Base-by-base conservation (phyloP, 805 yeast species). In the Cyberlindnera petersonii region DNA sequence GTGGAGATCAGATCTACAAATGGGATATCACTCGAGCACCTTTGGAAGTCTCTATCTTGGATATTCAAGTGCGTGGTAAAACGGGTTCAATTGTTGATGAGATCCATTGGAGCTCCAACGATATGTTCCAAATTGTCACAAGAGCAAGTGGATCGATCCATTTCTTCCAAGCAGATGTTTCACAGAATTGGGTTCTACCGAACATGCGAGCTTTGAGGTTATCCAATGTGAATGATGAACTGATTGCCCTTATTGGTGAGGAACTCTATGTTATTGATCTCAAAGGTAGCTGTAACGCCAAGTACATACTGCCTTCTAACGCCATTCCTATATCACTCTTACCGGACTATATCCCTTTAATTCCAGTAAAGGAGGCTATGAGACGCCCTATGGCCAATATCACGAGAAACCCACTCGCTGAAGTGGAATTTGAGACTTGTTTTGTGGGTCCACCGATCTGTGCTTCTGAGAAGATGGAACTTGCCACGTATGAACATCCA, bases 21-120 rank as follows among this genome's bases (percentile, higher is more conserved):
- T 82, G 86, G 83, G 88, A 82, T 50, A 65, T 72, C 39, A 65
- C 79, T 31, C 66, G 68, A 39, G 61, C 70, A 26, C 75, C 79
- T 2, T 52, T 50, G 2, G 76, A 75, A 43, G 66, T 81, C 3
- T 63, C 73, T 1, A 58, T 81, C 17, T 53, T 77, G 34, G 86
- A 82, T 14, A 73, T 75, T 45, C 79, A 77, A 47, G 60, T 59
- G 10, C 64, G 87, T 18, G 88, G 89, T 2, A 77, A 75, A 49
- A 79, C 85, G 1, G 69, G 78, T 6, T 75, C 84, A 0, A 54
- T 65, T 2, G 68, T 80, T 17, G 62, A 64, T 24, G 67, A 72
- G 15, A 58, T 80, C 4, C 53, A 70, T 19, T 82, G 88, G 87
- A 67, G 66, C 26, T 58, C 61, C 7, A 65, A 65, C 34, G 69